Evolutionary conservation across 352 stramenopile species (phyloP), one percentile per base, ranked within the genome.

Genomic region (Globisporangium cederbergense): DNA sequence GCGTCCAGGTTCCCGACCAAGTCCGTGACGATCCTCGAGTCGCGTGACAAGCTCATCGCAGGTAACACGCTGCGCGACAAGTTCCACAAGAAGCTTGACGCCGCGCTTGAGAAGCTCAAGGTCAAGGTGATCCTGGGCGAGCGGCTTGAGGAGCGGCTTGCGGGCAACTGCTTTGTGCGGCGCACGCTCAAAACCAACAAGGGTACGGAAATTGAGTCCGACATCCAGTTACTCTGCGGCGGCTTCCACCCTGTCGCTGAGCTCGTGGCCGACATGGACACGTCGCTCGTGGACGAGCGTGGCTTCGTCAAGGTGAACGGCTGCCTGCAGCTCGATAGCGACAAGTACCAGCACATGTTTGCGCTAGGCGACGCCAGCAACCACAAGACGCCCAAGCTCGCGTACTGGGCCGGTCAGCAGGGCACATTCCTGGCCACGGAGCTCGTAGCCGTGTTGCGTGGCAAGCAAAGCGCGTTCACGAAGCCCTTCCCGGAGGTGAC

Each of bases 91-190:
- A 65, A 72, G 14, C 62, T 93, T 16, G 65, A 60, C 7, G 32
- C 60, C 3, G 60, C 65, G 9, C 64, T 93, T 0, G 47, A 68
- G 5, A 71, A 74, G 11, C 62, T 89, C 46, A 71, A 72, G 11
- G 67, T 91, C 45, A 71, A 81, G 38, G 70, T 91, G 60, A 72
- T 91, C 40, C 47, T 86, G 13, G 75, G 74, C 11, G 81, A 93
- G 56, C 72, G 78, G 0, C 70, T 90, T 22, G 58, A 47, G 1
- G 71, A 87, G 56, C 74, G 72, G 5, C 59, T 89, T 22, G 60
- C 50, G 2, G 73, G 54, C 11, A 74, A 79, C 43, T 28, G 2
- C 3, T 82, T 81, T 32, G 61, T 70, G 43, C 71, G 62, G 59
- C 71, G 66, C 22, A 73, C 65, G 13, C n/a, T 88, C 9, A 75